phyloP scores from a whole-genome alignment of 2,329 filamentous ascomycete species.

The Trichoderma koningiopsis region DNA sequence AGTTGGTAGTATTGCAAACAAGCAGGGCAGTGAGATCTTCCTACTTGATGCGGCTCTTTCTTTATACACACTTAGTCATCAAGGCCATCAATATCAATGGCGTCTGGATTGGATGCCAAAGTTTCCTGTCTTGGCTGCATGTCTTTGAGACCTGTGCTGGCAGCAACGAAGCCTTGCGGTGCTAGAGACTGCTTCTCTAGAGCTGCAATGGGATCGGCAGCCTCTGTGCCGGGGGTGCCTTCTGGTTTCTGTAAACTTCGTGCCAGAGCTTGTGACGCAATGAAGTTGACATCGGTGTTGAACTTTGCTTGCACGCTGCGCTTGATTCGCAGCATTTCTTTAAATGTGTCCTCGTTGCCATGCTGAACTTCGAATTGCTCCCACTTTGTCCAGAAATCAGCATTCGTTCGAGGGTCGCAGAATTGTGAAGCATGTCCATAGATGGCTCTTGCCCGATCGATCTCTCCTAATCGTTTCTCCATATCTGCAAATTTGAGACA shows the following conservation, averaged over 20 bases:
- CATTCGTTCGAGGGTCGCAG: constrained; percentile 88
- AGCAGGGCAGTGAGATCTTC: not conserved
- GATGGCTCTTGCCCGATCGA: constrained; percentile 92
- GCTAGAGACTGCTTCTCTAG: constrained; percentile 87
- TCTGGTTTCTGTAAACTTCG: constrained; percentile 68
- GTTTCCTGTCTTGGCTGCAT: constrained; percentile 43
- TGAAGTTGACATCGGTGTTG: constrained; percentile 98
- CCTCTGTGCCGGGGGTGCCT: constrained; percentile 49
- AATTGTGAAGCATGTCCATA: constrained; percentile 97
- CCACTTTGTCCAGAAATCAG: constrained; percentile 94
- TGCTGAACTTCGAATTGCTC: constrained; percentile 96
- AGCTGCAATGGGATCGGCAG: constrained; percentile 82
- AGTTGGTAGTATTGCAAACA: not conserved
- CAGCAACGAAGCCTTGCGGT: constrained; percentile 87
- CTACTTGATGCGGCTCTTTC: not conserved
- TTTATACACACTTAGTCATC: constrained; percentile 53
- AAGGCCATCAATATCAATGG: constrained; percentile 76
- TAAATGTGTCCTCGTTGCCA: constrained; percentile 98
- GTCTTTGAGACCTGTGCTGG: constrained; percentile 72
- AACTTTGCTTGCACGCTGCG: constrained; percentile 96
- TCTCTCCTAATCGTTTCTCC: constrained; percentile 88
- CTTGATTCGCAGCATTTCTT: constrained; percentile 98
- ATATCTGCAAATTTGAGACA: constrained; percentile 98
- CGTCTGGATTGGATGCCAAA: constrained; percentile 74
- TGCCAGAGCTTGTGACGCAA: constrained; percentile 91